phyloP scores from a whole-genome alignment of 2,329 filamentous ascomycete species.

The Alternaria gaisen region DNA sequence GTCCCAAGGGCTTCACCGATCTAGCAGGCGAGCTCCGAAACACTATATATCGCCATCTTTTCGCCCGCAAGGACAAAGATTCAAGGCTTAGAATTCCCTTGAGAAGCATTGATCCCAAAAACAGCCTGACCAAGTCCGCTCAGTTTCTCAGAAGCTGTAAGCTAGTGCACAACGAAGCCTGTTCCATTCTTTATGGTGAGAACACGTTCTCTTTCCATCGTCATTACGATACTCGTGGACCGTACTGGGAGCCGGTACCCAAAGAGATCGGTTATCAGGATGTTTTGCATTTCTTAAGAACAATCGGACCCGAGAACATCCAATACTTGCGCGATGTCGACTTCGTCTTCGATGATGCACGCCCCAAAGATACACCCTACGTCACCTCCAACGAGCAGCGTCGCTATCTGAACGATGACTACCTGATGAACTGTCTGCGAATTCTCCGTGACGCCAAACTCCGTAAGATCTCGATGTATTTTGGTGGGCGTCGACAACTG shows the following conservation, averaged over 20 bases:
- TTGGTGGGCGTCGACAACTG: slow-evolving; percentile 53
- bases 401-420: slow-evolving; percentile 59
- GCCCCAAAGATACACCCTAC: slow-evolving; percentile 52
- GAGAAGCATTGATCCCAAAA: not conserved
- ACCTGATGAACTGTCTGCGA: slow-evolving; percentile 56
- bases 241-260: slow-evolving; percentile 53
- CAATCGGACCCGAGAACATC: slow-evolving; percentile 59
- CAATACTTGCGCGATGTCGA: slow-evolving; percentile 57
- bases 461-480: slow-evolving; percentile 53
- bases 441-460: slow-evolving; percentile 55
- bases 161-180: slow-evolving; percentile 56
- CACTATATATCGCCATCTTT: slow-evolving; percentile 56
- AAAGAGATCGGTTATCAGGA: slow-evolving; percentile 60
- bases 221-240: slow-evolving; percentile 47
- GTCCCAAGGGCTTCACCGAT: slow-evolving; percentile 34
- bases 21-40: slow-evolving; percentile 57
- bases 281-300: slow-evolving; percentile 55
- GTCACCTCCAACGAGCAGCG: slow-evolving; percentile 53
- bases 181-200: slow-evolving; percentile 60
- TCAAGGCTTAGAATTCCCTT: slow-evolving; percentile 48
- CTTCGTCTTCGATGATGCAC: slow-evolving; percentile 57
- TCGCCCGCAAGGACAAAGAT: slow-evolving; percentile 45
- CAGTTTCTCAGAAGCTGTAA: slow-evolving; percentile 59
- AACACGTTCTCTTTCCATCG: slow-evolving; percentile 59
- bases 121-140: slow-evolving; percentile 53